phyloP scores from a whole-genome alignment of 352 stramenopile genomes.

The Globisporangium alternatum region DNA sequence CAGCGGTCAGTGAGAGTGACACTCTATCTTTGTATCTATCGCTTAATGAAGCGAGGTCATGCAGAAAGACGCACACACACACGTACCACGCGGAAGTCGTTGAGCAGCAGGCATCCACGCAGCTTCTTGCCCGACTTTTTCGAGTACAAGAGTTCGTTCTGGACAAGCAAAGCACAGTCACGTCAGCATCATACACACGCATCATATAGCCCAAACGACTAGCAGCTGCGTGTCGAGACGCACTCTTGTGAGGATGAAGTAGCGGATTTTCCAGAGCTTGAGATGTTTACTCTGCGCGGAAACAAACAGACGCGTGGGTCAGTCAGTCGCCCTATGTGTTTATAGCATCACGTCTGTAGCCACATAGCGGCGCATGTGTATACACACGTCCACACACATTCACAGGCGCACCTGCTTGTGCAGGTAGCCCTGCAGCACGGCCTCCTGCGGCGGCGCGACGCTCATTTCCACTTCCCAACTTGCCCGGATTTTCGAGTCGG shows the following conservation, averaged over 20 bases:
- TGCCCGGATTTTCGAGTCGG: constrained; percentile 6
- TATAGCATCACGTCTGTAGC: neutral
- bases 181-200: neutral
- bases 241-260: constrained; percentile 79
- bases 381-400: neutral
- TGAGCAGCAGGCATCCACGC: constrained; percentile 39
- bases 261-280: constrained; percentile 86
- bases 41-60: neutral
- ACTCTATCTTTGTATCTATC: neutral
- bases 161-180: neutral
- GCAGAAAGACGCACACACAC: neutral
- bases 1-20: neutral
- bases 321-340: neutral
- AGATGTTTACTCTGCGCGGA: constrained; percentile 70
- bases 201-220: neutral
- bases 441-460: constrained; percentile 38
- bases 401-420: constrained; percentile 64
- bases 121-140: constrained; percentile 83
- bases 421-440: constrained; percentile 78
- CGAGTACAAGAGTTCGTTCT: constrained; percentile 77
- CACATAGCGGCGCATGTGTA: neutral
- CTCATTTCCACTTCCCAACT: constrained; percentile 31
- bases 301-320: neutral
- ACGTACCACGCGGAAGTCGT: constrained; percentile 66
- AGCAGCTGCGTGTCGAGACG: neutral